Evolutionary conservation across 2,329 filamentous ascomycete genomes (phyloP).

Genomic region (Alternaria triticina): DNA sequence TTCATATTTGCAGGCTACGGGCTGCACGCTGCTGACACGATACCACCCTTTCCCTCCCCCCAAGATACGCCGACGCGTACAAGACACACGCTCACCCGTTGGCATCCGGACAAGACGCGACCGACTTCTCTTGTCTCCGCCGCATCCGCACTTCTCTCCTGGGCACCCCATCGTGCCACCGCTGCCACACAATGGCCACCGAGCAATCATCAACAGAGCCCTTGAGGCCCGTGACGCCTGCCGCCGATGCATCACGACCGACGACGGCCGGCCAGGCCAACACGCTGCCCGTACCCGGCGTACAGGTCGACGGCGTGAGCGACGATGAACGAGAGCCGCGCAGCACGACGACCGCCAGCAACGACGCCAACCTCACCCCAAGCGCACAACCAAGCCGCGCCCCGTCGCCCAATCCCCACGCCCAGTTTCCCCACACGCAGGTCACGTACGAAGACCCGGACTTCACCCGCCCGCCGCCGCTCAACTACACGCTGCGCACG

Average conservation of each 20-base stretch:
- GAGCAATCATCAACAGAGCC: conserved; percentile 40
- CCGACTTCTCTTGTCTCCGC: conserved; percentile 17
- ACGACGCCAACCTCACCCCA: conserved; percentile 17
- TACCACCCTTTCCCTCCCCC: background rate
- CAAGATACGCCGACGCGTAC: conserved; percentile 7
- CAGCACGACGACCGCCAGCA: conserved; percentile 14
- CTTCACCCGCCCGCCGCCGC: conserved; percentile 55
- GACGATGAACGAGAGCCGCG: conserved; percentile 22
- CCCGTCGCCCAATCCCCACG: conserved; percentile 39
- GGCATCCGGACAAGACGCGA: conserved; percentile 32
- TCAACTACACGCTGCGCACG: conserved; percentile 62
- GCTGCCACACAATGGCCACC: conserved; percentile 30
- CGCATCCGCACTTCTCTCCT: conserved; percentile 11
- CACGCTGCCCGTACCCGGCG: conserved; percentile 28
- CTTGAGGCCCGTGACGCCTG: conserved; percentile 28
- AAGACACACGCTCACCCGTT: conserved; percentile 30
- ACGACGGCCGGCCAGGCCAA: conserved; percentile 11
- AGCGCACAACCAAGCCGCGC: conserved; percentile 33
- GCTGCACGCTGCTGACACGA: conserved; percentile 20
- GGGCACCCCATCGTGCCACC: background rate
- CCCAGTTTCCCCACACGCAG: conserved; percentile 50
- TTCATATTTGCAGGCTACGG: conserved; percentile 1
- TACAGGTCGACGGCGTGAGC: conserved; percentile 23
- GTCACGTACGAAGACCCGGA: conserved; percentile 49
- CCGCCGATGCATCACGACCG: conserved; percentile 12